Percentiles rank a stretch among this genome's conserved stretches.
These are phyloP conservation scores for Xylaria flabelliformis DNA, from an alignment of 495 filamentous ascomycete species.

Conservation along the genomic window DNA sequence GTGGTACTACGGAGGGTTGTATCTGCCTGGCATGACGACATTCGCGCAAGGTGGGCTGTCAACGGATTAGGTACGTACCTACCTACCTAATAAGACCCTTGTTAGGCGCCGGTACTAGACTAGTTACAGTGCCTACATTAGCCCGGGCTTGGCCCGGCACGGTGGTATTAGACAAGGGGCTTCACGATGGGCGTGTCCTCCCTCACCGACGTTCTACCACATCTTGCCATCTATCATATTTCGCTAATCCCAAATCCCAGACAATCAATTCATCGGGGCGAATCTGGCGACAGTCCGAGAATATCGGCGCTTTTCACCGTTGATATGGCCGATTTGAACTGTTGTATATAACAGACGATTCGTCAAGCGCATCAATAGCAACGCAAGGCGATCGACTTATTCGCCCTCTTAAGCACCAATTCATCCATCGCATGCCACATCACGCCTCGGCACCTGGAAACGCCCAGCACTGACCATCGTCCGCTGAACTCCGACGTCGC, in stretches of 20 bases:
- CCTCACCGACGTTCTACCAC: conserved; percentile 2
- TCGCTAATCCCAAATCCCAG: background rate
- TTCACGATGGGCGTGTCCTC: background rate
- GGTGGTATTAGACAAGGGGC: background rate
- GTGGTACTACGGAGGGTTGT: background rate
- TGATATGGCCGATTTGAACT: background rate
- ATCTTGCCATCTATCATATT: background rate
- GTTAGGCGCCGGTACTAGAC: background rate
- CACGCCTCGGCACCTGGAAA: background rate
- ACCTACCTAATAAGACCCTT: background rate
- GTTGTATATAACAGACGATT: background rate
- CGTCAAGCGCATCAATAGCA: background rate
- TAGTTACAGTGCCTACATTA: background rate
- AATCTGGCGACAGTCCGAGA: background rate
- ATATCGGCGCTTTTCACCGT: background rate
- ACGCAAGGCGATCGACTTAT: background rate
- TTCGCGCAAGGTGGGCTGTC: background rate
- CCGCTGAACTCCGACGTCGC: background rate
- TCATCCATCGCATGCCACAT: background rate
- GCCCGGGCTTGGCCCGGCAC: background rate
- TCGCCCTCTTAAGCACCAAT: background rate
- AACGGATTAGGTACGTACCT: background rate
- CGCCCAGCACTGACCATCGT: background rate
- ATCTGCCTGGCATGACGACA: conserved; percentile 8
- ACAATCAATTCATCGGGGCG: background rate